Evolutionary conservation across 2,329 filamentous ascomycete genomes (phyloP).

Genomic region (Paracamarosporium sp.): DNA sequence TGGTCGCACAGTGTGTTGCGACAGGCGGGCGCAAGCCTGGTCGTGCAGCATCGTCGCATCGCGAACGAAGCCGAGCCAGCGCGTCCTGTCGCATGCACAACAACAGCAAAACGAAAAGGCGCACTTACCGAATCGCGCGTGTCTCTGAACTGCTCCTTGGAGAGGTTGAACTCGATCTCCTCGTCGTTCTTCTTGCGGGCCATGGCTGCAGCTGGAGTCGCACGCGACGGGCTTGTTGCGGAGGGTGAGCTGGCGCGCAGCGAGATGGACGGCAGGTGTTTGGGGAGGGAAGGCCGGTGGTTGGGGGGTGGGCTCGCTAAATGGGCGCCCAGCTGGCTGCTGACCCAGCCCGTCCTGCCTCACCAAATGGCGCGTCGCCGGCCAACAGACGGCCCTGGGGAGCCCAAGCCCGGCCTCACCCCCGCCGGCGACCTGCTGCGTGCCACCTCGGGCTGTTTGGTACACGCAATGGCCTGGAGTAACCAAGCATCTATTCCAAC

Average conservation of each 20-base stretch:
- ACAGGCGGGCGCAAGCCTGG: slow-evolving; percentile 7
- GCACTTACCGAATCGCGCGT: slow-evolving; percentile 81
- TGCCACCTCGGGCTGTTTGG: neutral
- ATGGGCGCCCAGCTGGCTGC: neutral
- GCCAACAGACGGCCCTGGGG: neutral
- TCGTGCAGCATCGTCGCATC: slow-evolving; percentile 7
- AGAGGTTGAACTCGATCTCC: slow-evolving; percentile 53
- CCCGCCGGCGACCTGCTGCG: neutral
- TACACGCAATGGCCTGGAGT: too few species aligned
- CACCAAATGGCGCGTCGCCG: neutral
- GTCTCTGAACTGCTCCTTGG: slow-evolving; percentile 78
- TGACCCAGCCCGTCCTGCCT: neutral
- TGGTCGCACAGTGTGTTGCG: slow-evolving; percentile 6
- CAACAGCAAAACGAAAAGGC: slow-evolving; percentile 13
- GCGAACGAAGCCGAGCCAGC: slow-evolving; percentile 18
- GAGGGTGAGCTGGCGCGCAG: neutral
- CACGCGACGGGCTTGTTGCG: slow-evolving; percentile 12
- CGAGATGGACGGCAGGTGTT: neutral
- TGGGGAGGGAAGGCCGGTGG: neutral
- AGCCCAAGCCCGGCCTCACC: neutral
- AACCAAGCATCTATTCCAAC: too few species aligned
- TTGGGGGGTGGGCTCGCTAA: neutral
- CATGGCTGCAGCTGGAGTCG: slow-evolving; percentile 22
- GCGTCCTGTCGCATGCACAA: slow-evolving; percentile 17
- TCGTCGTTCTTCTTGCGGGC: slow-evolving; percentile 40